These are phyloP conservation scores for Psidium guajava DNA, from an alignment of 345 rosid genomes.

Conservation along the genomic window DNA sequence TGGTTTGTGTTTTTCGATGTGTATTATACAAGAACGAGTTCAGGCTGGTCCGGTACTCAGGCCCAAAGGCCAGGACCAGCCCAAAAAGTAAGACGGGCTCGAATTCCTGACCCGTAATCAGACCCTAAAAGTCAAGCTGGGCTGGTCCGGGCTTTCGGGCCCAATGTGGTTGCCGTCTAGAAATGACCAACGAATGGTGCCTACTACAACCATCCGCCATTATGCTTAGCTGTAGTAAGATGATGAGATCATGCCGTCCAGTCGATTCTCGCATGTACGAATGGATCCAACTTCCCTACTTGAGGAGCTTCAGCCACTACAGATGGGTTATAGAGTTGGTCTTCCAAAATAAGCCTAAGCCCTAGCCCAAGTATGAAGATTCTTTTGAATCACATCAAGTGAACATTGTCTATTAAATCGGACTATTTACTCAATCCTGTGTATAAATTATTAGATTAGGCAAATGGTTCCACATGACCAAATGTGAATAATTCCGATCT, in stretches of 20 bases:
- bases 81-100: background rate
- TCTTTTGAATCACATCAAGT: background rate
- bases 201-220: background rate
- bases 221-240: background rate
- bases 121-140: background rate
- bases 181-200: too few species aligned
- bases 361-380: background rate
- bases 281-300: background rate
- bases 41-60: background rate
- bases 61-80: background rate
- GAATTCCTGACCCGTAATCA: background rate
- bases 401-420: background rate
- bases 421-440: background rate
- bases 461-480: background rate
- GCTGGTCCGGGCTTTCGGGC: too few species aligned
- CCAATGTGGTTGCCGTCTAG: too few species aligned
- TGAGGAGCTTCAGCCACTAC: background rate
- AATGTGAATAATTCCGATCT: background rate
- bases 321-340: background rate
- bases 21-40: background rate
- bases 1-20: background rate
- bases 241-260: too few species aligned
- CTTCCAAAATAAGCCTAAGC: background rate
- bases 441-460: too few species aligned
- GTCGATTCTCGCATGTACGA: too few species aligned